Evolutionary conservation across 2,329 filamentous ascomycete genomes (phyloP).

Genomic region (Moelleriella libera): DNA sequence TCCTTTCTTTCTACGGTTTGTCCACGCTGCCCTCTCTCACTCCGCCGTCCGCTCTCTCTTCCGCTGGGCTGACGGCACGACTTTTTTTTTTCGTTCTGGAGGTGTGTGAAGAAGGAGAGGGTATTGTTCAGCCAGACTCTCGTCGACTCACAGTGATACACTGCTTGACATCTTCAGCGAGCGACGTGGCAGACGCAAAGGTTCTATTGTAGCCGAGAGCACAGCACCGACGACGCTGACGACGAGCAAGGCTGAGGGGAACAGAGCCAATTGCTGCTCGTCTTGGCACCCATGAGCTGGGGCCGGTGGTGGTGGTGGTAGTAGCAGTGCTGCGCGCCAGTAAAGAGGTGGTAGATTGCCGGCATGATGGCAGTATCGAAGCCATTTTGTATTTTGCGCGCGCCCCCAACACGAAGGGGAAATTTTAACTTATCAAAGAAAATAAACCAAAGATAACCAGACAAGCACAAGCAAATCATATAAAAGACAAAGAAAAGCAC

Average conservation of each 20-base stretch:
- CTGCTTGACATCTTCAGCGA: conserved; percentile 18
- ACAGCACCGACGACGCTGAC: neutral
- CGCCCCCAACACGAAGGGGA: too few relatives aligned
- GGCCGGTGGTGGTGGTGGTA: too few relatives aligned
- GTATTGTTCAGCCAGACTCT: neutral
- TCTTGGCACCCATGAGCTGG: too few relatives aligned
- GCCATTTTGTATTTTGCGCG: conserved; percentile 17
- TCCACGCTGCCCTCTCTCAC: too few relatives aligned
- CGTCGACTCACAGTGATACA: conserved; percentile 17
- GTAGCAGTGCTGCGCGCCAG: too few relatives aligned
- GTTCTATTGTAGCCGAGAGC: neutral
- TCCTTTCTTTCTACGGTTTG: neutral
- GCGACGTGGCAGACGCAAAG: conserved; percentile 13
- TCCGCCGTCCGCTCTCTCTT: too few relatives aligned
- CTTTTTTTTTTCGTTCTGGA: neutral
- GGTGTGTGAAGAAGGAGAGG: neutral
- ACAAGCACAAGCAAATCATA: neutral
- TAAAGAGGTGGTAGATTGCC: conserved; percentile 14
- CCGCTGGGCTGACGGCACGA: too few relatives aligned
- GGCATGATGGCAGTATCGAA: conserved; percentile 22
- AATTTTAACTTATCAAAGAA: too few relatives aligned
- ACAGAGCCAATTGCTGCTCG: too few relatives aligned
- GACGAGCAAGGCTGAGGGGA: too few relatives aligned
- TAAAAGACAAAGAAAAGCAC: neutral
- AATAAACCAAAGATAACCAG: too few relatives aligned